Percentiles rank a stretch among this genome's conserved stretches.
Conservation (phyloP, 140 eudicot genomes). For the Cichorium intybus region DNA sequence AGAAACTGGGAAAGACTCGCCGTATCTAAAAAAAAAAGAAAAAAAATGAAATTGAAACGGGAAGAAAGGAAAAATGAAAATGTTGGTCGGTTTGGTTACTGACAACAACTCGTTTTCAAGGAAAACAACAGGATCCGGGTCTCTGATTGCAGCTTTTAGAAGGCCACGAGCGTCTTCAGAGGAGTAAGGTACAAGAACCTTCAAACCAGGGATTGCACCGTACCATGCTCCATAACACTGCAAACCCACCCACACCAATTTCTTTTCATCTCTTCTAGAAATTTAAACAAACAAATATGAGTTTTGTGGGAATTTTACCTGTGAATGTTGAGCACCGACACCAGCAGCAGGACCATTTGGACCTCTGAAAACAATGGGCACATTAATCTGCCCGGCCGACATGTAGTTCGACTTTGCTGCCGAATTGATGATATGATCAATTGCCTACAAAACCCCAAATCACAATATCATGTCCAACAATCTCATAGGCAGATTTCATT, state of each 20-base stretch:
- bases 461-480: not conserved
- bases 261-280: too few relatives aligned
- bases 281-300: too few relatives aligned
- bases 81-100: slow-evolving; percentile 6
- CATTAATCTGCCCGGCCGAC: slow-evolving; percentile 74
- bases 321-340: slow-evolving; percentile 90
- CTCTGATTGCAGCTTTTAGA: slow-evolving; percentile 87
- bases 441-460: slow-evolving; percentile 41
- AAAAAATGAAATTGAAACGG: not conserved
- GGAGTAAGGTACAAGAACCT: slow-evolving; percentile 78
- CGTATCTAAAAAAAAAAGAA: slow-evolving; percentile 41
- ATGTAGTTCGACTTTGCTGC: slow-evolving; percentile 87
- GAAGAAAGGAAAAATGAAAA: not conserved
- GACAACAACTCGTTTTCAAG: slow-evolving; percentile 83
- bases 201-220: slow-evolving; percentile 75
- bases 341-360: slow-evolving; percentile 96
- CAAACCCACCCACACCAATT: too few relatives aligned
- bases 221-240: slow-evolving; percentile 95
- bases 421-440: slow-evolving; percentile 78
- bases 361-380: slow-evolving; percentile 83
- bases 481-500: too few relatives aligned
- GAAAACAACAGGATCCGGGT: slow-evolving; percentile 87
- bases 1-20: slow-evolving; percentile 81
- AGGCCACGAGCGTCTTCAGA: slow-evolving; percentile 92
- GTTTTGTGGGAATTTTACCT: too few relatives aligned